Evolutionary conservation across 2,329 filamentous ascomycete genomes (phyloP).

Genomic region (Colletotrichum navitas): DNA sequence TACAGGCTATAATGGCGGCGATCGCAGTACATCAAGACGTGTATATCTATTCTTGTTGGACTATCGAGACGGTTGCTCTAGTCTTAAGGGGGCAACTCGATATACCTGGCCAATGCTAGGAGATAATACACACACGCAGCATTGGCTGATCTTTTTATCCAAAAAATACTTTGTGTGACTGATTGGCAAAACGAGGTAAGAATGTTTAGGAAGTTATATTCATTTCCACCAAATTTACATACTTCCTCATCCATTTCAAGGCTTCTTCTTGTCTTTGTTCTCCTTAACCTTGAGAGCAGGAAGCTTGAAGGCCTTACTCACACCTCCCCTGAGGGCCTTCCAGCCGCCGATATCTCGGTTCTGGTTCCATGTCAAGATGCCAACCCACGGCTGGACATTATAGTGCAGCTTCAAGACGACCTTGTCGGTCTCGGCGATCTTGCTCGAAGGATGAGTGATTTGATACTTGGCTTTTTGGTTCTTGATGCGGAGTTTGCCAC

Average conservation of each 20-base stretch:
- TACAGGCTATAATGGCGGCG: constrained; percentile 9
- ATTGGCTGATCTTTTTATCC: too few relatives aligned
- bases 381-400: constrained; percentile 98
- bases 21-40: neutral
- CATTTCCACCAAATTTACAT: neutral
- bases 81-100: neutral
- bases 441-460: constrained; percentile 89
- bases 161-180: neutral
- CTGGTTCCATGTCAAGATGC: constrained; percentile 85
- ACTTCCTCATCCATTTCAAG: constrained; percentile 1
- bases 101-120: neutral
- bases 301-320: constrained; percentile 73
- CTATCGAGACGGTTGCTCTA: neutral
- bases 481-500: constrained; percentile 80
- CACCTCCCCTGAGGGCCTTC: constrained; percentile 74
- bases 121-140: neutral
- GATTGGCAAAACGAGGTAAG: neutral
- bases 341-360: constrained; percentile 69
- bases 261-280: constrained; percentile 57
- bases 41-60: neutral
- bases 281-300: constrained; percentile 75
- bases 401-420: constrained; percentile 88
- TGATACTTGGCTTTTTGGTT: constrained; percentile 97
- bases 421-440: constrained; percentile 78
- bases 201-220: neutral